Evolutionary conservation across 2,329 filamentous ascomycete species (phyloP), one percentile per base, ranked within the genome.

Genomic region (Colletotrichum plurivorum): DNA sequence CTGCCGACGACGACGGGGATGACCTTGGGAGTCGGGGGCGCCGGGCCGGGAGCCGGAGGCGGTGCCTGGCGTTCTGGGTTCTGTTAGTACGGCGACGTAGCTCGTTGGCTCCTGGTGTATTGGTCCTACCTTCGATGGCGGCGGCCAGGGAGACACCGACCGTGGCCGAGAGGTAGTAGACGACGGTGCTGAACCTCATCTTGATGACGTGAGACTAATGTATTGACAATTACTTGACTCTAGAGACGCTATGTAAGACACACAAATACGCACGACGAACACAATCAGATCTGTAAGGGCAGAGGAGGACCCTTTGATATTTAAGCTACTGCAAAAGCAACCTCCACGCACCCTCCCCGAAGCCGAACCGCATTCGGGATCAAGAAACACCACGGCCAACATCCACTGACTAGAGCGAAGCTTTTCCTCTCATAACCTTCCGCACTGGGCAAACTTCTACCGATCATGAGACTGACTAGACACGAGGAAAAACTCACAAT

Each of bases 1-100:
- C 66, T 69, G 70, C 88, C 87, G 62, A 94, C 92, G 70, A 88
- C 86, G 62, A 94, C 88, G 65, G 66, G 62, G 25, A 69, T 66
- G 18, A 69, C 66, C 54, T 75, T 69, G 7, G 66, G 66, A 8
- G 55, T 61, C 6, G 66, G 66, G 18, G 66, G 65, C 12, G 61
- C 39, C 15, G 54, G 45, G 31, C 27, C 65, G 15, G 57, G 64
- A 10, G 64, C 39, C 2, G 64, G 61, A 25, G 61, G 22, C 18
- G 59, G 59, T 22, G 66, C 56, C 45, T 69, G 66, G 20, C 66
- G 66, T 49, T 69, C 66, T 69, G 12, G 16, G 18, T 18, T 7
- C 8, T 52, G 31, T 20, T 18, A 59, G 51, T 31, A 9, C 2
- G 2, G 6, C n/a, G n/a, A n/a, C n/a, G n/a, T n/a, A n/a, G n/a